Conservation (phyloP, 441 rosid species). For the Geranium incanum region DNA sequence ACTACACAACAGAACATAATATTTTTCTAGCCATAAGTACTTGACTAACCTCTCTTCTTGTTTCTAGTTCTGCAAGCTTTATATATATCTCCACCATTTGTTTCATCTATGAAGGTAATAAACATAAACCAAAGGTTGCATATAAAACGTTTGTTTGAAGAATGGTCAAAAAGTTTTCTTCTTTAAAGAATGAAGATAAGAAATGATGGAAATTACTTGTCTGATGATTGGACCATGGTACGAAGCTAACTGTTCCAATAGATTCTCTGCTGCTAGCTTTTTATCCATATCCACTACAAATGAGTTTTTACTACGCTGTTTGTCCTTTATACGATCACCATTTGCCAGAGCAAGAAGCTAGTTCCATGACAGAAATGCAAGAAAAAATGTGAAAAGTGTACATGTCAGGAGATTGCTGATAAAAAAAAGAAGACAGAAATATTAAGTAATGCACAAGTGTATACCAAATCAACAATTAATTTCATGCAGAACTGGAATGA, state of each 20-base stretch:
- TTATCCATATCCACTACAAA: conserved; percentile 91
- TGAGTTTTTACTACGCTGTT: conserved; percentile 85
- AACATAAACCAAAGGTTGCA: background rate
- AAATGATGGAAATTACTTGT: conserved; percentile 43
- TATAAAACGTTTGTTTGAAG: conserved; percentile 13
- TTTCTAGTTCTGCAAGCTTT: conserved; percentile 95
- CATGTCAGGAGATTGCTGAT: too few species aligned
- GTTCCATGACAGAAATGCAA: conserved; percentile 18
- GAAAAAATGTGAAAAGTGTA: background rate
- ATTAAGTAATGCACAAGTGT: background rate
- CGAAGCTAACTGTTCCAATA: conserved; percentile 59
- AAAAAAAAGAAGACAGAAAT: background rate
- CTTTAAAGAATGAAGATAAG: conserved; percentile 14
- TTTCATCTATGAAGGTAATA: conserved; percentile 51
- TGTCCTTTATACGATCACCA: conserved; percentile 95
- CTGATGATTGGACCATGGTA: conserved; percentile 71
- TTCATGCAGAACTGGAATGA: conserved; percentile 12
- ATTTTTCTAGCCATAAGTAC: conserved; percentile 17
- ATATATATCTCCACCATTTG: conserved; percentile 95
- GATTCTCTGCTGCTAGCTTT: conserved; percentile 79
- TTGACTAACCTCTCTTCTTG: conserved; percentile 80
- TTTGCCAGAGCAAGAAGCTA: conserved; percentile 95
- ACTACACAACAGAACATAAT: conserved; percentile 1
- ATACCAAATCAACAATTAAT: background rate
- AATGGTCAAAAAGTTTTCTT: conserved; percentile 6